Evolutionary conservation across 2,329 filamentous ascomycete genomes (phyloP).

Genomic region (Neoarthrinium moseri): DNA sequence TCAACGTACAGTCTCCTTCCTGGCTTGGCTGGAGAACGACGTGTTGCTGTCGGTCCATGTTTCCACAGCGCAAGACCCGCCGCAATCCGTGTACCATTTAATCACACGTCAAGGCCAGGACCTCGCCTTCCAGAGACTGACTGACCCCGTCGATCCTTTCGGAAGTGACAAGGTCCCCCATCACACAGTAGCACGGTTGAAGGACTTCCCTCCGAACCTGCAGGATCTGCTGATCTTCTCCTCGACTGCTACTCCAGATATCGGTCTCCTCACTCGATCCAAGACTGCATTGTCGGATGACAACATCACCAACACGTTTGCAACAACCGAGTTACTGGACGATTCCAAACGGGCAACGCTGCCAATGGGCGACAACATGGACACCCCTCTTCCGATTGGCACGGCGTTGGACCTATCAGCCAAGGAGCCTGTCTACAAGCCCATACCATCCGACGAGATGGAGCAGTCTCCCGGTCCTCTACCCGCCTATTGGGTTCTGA

Average conservation of each 20-base stretch:
- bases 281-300: slow-evolving; percentile 65
- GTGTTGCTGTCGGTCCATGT: slow-evolving; percentile 81
- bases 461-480: slow-evolving; percentile 77
- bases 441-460: slow-evolving; percentile 75
- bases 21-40: slow-evolving; percentile 87
- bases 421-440: slow-evolving; percentile 74
- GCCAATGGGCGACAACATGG: slow-evolving; percentile 65
- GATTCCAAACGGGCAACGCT: slow-evolving; percentile 75
- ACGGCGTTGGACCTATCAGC: slow-evolving; percentile 80
- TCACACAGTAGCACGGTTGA: slow-evolving; percentile 74
- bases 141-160: slow-evolving; percentile 73
- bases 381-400: slow-evolving; percentile 77
- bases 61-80: slow-evolving; percentile 54
- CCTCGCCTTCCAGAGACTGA: slow-evolving; percentile 73
- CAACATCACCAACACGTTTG: slow-evolving; percentile 66
- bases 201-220: slow-evolving; percentile 76
- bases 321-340: slow-evolving; percentile 68
- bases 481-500: slow-evolving; percentile 81
- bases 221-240: slow-evolving; percentile 80
- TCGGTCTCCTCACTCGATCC: slow-evolving; percentile 76
- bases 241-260: slow-evolving; percentile 76
- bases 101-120: slow-evolving; percentile 65
- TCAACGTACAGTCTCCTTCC: slow-evolving; percentile 62
- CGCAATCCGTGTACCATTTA: slow-evolving; percentile 73
- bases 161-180: slow-evolving; percentile 66